Evolutionary conservation across 1,284 basidiomycete species (phyloP), one percentile per base, ranked within the genome.

Genomic region (Cutaneotrichosporon daszewskae): DNA sequence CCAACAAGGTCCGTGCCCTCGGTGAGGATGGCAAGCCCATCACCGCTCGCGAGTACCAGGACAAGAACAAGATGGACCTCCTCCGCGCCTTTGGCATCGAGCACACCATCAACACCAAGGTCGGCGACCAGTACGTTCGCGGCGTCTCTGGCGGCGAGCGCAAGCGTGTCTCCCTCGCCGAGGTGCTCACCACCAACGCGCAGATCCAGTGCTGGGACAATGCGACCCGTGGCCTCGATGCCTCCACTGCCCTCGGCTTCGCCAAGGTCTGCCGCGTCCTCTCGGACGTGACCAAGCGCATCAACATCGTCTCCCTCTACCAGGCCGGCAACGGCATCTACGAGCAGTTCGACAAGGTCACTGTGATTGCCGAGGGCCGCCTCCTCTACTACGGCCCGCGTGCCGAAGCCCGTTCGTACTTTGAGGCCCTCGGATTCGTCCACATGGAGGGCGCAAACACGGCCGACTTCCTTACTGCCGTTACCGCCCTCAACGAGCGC

Each of bases 181-280:
- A 88, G 67, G 75, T 78, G 10, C 66, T 87, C 34, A 78, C 79
- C 0, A 75, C 77, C 13, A 72, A 81, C 25, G 75, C 76, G 33
- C 74, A 76, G 25, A 72, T 87, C 23, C 76, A 75, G 32, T 73
- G 76, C 12, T 87, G 85, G 84, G 85, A 87, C 67, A 63, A 63
- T 22, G 59, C 63, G 3, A 68, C 66, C 3, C 50, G 64, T 23
- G 64, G 90, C 49, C 76, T 95, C 32, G 89, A 94, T 58, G 85
- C 88, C 2, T 82, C 82, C 20, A 91, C 87, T 20, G 87, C 89
- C 0, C 74, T 91, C 27, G 84, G 87, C 62, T 89, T 83, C 53
- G 79, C 75, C 50, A 82, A 81, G 66, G 77, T 79, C 47, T 70
- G 92, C 52, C 77, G 87, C 17, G 74, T 84, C 13, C 80, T 85